These are phyloP conservation scores for Solanum chacoense DNA, from an alignment of 305 asterid genomes.

Conservation along the genomic window DNA sequence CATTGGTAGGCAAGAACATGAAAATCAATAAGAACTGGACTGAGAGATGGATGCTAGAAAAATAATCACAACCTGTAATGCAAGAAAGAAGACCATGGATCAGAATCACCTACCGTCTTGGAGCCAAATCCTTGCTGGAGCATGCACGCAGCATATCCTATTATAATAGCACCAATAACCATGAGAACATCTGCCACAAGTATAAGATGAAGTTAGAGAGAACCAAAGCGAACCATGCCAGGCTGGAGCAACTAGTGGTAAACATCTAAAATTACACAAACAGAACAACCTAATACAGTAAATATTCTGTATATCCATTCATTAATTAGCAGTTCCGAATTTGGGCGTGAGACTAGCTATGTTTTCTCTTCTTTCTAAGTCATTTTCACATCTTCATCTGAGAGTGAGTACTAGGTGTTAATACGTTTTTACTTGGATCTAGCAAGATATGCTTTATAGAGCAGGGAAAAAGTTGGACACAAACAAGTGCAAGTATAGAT, in stretches of 20 bases:
- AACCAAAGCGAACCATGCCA: not conserved
- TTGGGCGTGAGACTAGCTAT: not conserved
- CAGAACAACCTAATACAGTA: not conserved
- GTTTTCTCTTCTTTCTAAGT: not conserved
- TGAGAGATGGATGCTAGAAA: not conserved
- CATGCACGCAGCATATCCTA: slow-evolving; percentile 59
- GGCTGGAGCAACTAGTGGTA: not conserved
- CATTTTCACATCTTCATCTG: not conserved
- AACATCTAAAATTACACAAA: not conserved
- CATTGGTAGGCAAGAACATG: not conserved
- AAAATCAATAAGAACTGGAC: not conserved
- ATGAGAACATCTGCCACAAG: slow-evolving; percentile 68
- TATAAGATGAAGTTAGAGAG: slow-evolving; percentile 9
- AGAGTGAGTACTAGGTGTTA: not conserved
- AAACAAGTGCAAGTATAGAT: not conserved
- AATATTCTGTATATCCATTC: not conserved
- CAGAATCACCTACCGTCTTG: slow-evolving; percentile 34
- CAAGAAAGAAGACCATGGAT: not conserved
- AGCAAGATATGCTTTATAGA: not conserved
- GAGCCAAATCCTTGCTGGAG: slow-evolving; percentile 88
- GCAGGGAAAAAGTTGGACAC: not conserved
- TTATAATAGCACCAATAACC: slow-evolving; percentile 77
- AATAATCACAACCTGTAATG: not conserved
- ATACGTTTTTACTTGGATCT: not conserved
- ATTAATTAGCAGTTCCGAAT: not conserved